Conservation (phyloP, 208 protist genomes). For the Crithidia fasciculata region DNA sequence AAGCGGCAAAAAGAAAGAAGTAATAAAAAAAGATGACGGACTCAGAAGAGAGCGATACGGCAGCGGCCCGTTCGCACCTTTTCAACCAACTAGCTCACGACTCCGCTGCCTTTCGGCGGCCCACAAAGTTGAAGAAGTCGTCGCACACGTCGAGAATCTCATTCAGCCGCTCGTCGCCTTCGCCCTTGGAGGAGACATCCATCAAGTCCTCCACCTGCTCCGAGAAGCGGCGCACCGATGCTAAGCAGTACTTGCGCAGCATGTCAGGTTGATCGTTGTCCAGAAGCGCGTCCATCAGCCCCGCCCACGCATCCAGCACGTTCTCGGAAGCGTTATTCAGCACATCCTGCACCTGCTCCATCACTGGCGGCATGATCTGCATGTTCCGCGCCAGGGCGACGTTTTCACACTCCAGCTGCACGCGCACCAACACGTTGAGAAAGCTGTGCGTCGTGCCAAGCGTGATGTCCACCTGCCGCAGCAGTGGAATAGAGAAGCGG, state of each 20-base stretch:
- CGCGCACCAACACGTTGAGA: slow-evolving; percentile 69
- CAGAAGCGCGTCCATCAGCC: slow-evolving; percentile 58
- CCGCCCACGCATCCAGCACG: slow-evolving; percentile 74
- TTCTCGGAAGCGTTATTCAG: slow-evolving; percentile 71
- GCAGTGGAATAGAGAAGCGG: slow-evolving; percentile 53
- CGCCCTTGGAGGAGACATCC: slow-evolving; percentile 72
- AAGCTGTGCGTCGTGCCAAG: slow-evolving; percentile 67
- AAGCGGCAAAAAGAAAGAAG: neutral
- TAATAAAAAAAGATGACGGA: neutral
- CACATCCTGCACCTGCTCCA: slow-evolving; percentile 77
- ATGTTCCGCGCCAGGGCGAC: slow-evolving; percentile 74
- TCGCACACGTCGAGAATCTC: slow-evolving; percentile 88
- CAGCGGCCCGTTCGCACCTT: too few relatives aligned
- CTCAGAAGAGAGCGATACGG: too few relatives aligned
- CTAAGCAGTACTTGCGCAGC: slow-evolving; percentile 68
- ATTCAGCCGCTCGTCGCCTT: slow-evolving; percentile 81
- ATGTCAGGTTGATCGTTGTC: slow-evolving; percentile 54
- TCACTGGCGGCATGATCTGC: slow-evolving; percentile 64
- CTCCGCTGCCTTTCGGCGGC: slow-evolving; percentile 15
- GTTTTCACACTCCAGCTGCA: slow-evolving; percentile 90
- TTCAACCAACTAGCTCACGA: too few relatives aligned
- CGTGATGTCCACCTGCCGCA: slow-evolving; percentile 56
- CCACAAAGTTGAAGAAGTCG: slow-evolving; percentile 73
- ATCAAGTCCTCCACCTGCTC: slow-evolving; percentile 78
- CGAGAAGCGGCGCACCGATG: slow-evolving; percentile 67